phyloP scores from a whole-genome alignment of 1,284 basidiomycete genomes.

The Leccinum olivaceoglutinosum region DNA sequence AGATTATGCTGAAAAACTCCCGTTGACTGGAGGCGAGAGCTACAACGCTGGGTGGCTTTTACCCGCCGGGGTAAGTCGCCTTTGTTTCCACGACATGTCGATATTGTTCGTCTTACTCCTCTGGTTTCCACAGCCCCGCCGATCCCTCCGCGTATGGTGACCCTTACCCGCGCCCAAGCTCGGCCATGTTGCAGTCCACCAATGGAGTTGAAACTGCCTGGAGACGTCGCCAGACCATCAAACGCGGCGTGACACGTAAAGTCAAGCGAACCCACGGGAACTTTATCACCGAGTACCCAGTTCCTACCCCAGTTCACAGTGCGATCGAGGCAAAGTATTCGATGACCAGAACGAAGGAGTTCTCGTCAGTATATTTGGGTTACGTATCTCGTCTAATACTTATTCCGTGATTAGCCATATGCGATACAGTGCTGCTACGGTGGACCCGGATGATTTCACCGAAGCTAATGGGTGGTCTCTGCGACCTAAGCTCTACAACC shows the following conservation, averaged over 20 bases:
- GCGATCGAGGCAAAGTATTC: slow-evolving; percentile 83
- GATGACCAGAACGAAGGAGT: slow-evolving; percentile 70
- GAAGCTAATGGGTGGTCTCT: slow-evolving; percentile 80
- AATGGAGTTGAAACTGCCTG: slow-evolving; percentile 69
- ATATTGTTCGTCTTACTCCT: neutral
- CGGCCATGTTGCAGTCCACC: slow-evolving; percentile 37
- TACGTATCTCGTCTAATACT: slow-evolving; percentile 5
- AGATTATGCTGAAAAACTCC: slow-evolving; percentile 67
- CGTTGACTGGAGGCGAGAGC: slow-evolving; percentile 51
- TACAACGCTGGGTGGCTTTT: slow-evolving; percentile 53
- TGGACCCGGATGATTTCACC: slow-evolving; percentile 91
- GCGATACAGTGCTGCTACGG: slow-evolving; percentile 90
- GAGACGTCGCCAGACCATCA: slow-evolving; percentile 87
- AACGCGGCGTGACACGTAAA: slow-evolving; percentile 86
- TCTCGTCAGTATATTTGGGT: slow-evolving; percentile 57
- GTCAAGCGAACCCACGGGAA: slow-evolving; percentile 91
- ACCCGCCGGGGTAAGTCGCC: slow-evolving; percentile 62
- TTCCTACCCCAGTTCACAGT: slow-evolving; percentile 82
- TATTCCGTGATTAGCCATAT: slow-evolving; percentile 56
- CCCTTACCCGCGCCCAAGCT: slow-evolving; percentile 60
- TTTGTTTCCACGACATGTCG: neutral
- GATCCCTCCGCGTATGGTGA: slow-evolving; percentile 64
- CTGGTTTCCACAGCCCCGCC: slow-evolving; percentile 38
- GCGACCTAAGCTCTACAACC: slow-evolving; percentile 80
- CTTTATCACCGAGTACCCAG: slow-evolving; percentile 88